Evolutionary conservation across 495 filamentous ascomycete species (phyloP).

Genomic region (Aspergillus hancockii): DNA sequence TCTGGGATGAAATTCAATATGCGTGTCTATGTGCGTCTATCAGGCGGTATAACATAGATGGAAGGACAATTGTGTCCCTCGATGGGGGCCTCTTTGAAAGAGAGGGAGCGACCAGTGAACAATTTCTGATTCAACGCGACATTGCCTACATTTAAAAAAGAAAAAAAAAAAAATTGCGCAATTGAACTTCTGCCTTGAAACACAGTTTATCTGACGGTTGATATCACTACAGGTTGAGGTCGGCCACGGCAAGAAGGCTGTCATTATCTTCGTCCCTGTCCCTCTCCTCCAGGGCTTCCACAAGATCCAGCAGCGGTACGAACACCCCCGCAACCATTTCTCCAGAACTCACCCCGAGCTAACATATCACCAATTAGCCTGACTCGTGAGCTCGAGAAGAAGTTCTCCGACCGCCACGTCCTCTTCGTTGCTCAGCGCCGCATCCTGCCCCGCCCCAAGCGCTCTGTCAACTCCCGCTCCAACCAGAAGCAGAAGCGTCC

Average conservation of each 20-base stretch:
- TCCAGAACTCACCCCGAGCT: slow-evolving; percentile 9
- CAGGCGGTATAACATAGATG: neutral
- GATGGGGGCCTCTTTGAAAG: neutral
- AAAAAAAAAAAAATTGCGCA: neutral
- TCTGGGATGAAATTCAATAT: neutral
- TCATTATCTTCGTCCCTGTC: slow-evolving; percentile 99
- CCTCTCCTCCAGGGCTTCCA: slow-evolving; percentile 94
- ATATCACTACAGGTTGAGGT: slow-evolving; percentile 82
- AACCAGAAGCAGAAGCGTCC: slow-evolving; percentile 97
- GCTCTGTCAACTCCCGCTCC: slow-evolving; percentile 89
- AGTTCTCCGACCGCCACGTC: slow-evolving; percentile 99
- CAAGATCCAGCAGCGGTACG: slow-evolving; percentile 98
- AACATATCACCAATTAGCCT: slow-evolving; percentile 58
- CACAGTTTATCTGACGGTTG: slow-evolving; percentile 4
- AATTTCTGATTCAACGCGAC: slow-evolving; percentile 4
- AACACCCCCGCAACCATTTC: slow-evolving; percentile 18
- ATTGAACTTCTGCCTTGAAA: neutral
- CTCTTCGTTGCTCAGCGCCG: slow-evolving; percentile 97
- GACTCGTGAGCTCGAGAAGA: slow-evolving; percentile 99
- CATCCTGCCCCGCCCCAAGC: slow-evolving; percentile 97
- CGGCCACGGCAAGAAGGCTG: slow-evolving; percentile 99
- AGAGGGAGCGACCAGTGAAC: neutral
- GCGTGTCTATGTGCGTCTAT: neutral
- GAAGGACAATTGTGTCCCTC: neutral
- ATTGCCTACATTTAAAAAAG: neutral